These are phyloP conservation scores for Stenogyne calaminthoides DNA, from an alignment of 305 asterid genomes.

Conservation along the genomic window DNA sequence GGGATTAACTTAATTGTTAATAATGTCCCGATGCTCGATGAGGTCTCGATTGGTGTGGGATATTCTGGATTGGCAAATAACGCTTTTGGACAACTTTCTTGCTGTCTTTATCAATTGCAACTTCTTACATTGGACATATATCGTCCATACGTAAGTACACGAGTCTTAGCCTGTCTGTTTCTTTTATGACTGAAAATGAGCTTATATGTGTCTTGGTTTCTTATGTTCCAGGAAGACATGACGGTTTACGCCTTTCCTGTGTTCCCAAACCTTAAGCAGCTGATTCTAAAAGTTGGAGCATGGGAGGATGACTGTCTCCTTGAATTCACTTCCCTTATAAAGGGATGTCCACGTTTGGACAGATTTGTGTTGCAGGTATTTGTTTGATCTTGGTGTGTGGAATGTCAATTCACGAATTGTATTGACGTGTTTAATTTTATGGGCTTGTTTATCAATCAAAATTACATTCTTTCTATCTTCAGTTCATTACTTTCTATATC, in stretches of 20 bases:
- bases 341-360: slow-evolving; percentile 49
- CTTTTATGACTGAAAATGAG: neutral
- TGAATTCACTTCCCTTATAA: slow-evolving; percentile 45
- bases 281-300: slow-evolving; percentile 55
- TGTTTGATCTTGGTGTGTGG: slow-evolving; percentile 17
- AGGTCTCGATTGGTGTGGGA: slow-evolving; percentile 55
- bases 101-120: slow-evolving; percentile 50
- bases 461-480: neutral
- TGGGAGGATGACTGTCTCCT: slow-evolving; percentile 61
- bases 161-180: neutral
- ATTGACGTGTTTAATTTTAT: neutral
- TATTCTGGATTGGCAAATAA: slow-evolving; percentile 50
- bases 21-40: slow-evolving; percentile 54
- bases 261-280: slow-evolving; percentile 55
- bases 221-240: slow-evolving; percentile 42
- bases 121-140: slow-evolving; percentile 54
- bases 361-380: slow-evolving; percentile 56
- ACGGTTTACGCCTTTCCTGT: slow-evolving; percentile 41
- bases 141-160: slow-evolving; percentile 46
- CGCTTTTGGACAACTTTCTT: slow-evolving; percentile 49
- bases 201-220: neutral
- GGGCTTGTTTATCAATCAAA: neutral
- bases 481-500: slow-evolving; percentile 9
- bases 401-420: neutral
- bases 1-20: slow-evolving; percentile 37